Evolutionary conservation across 495 filamentous ascomycete species (phyloP).

Genomic region (Penicillium manginii): DNA sequence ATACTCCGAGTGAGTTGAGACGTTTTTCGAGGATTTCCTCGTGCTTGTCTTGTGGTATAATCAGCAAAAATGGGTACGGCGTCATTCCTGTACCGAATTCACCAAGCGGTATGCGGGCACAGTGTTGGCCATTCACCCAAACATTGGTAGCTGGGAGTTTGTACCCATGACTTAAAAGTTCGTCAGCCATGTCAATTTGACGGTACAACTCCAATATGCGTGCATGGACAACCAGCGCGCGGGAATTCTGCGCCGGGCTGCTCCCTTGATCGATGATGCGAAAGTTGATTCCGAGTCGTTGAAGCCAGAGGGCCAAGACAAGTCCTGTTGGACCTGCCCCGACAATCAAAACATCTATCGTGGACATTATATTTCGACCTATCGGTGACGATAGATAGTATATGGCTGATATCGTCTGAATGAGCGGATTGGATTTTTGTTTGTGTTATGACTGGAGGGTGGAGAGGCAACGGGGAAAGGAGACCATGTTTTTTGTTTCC

Average conservation of each 20-base stretch:
- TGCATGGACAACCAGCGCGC: slow-evolving; percentile 44
- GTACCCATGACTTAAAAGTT: slow-evolving; percentile 33
- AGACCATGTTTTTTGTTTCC: too few relatives aligned
- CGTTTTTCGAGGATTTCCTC: slow-evolving; percentile 39
- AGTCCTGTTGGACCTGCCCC: slow-evolving; percentile 50
- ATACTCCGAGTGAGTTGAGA: slow-evolving; percentile 33
- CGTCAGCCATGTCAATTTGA: slow-evolving; percentile 41
- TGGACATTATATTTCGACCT: slow-evolving; percentile 15
- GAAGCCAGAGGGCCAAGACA: slow-evolving; percentile 43
- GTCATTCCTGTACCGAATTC: slow-evolving; percentile 35
- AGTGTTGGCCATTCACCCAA: slow-evolving; percentile 34
- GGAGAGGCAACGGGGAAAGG: too few relatives aligned
- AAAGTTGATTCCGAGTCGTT: slow-evolving; percentile 34
- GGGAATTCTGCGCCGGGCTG: slow-evolving; percentile 33
- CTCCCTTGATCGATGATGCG: slow-evolving; percentile 42
- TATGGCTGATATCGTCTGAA: neutral
- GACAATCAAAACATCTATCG: slow-evolving; percentile 41
- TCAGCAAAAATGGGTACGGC: slow-evolving; percentile 40
- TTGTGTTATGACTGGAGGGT: too few relatives aligned
- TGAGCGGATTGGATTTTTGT: neutral
- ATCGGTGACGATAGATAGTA: neutral
- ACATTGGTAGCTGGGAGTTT: slow-evolving; percentile 40
- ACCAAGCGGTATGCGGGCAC: slow-evolving; percentile 26
- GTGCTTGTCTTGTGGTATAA: slow-evolving; percentile 38
- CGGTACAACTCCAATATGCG: slow-evolving; percentile 48